Conservation (phyloP, 306 rosid species). For the Pueraria montana region DNA sequence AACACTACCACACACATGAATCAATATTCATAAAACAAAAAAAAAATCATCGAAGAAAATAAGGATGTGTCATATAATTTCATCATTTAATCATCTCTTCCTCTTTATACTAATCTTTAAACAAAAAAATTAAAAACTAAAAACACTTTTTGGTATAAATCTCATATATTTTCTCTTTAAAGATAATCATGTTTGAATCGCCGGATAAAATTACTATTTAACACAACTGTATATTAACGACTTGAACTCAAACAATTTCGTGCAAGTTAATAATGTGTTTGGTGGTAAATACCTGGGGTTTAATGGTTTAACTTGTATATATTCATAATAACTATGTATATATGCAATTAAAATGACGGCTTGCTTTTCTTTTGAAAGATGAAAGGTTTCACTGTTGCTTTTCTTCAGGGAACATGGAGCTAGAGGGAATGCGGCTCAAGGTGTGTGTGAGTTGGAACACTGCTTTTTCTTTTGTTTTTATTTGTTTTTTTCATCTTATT, state of each 20-base stretch:
- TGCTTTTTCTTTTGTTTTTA: conserved; percentile 7
- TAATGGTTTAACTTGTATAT: conserved; percentile 29
- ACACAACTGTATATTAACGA: no score
- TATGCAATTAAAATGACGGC: conserved; percentile 33
- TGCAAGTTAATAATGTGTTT: no score
- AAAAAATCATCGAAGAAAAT: conserved; percentile 52
- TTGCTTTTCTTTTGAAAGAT: conserved; percentile 35
- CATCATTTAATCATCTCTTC: conserved; percentile 15
- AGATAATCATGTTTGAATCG: no score
- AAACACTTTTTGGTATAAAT: no score
- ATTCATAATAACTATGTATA: conserved; percentile 2
- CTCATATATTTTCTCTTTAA: no score
- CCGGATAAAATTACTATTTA: no score
- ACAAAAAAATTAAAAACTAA: no score
- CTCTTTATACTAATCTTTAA: neutral
- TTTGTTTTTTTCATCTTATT: neutral
- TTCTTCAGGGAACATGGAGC: conserved; percentile 24
- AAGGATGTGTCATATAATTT: conserved; percentile 49
- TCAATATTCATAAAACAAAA: conserved; percentile 1
- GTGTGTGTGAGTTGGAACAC: conserved; percentile 10
- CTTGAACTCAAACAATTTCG: no score
- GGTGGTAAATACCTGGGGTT: neutral
- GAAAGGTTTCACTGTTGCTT: conserved; percentile 37
- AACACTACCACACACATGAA: conserved; percentile 7
- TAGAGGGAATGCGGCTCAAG: conserved; percentile 38